Conservation (phyloP, 2,329 filamentous ascomycete genomes). For the Beauveria scarabaeidicola region DNA sequence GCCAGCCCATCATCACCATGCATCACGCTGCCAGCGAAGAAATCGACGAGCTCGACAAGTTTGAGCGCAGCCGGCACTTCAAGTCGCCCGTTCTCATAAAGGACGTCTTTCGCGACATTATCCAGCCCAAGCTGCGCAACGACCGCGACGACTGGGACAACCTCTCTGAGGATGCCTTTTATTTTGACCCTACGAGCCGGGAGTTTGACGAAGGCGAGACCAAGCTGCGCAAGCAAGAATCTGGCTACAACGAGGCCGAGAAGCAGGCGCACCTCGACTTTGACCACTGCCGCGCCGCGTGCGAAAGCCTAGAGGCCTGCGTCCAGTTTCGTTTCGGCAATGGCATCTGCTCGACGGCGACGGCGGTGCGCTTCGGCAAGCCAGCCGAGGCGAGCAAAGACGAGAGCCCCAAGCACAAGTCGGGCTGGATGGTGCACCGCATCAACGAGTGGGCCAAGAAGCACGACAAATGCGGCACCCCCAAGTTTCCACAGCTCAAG, state of each 20-base stretch:
- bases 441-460: conserved; percentile 32
- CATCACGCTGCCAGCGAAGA: conserved; percentile 45
- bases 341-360: conserved; percentile 29
- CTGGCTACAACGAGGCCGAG: conserved; percentile 28
- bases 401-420: conserved; percentile 24
- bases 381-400: conserved; percentile 24
- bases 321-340: conserved; percentile 33
- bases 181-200: conserved; percentile 26
- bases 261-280: conserved; percentile 32
- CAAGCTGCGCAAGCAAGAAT: conserved; percentile 23
- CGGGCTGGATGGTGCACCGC: conserved; percentile 34
- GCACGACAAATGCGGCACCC: conserved; percentile 26
- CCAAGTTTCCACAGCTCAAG: conserved; percentile 23
- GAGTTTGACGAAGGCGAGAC: conserved; percentile 25
- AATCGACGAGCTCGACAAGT: conserved; percentile 41
- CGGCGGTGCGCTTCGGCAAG: conserved; percentile 30
- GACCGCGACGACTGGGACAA: conserved; percentile 46
- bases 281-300: conserved; percentile 36
- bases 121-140: conserved; percentile 30
- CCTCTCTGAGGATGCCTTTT: conserved; percentile 35
- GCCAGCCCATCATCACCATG: conserved; percentile 48
- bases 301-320: conserved; percentile 29
- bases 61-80: conserved; percentile 34
- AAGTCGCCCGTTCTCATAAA: conserved; percentile 30
- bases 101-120: conserved; percentile 40